Conservation (phyloP, 1,284 basidiomycete species). For the Puccinia hordei region DNA sequence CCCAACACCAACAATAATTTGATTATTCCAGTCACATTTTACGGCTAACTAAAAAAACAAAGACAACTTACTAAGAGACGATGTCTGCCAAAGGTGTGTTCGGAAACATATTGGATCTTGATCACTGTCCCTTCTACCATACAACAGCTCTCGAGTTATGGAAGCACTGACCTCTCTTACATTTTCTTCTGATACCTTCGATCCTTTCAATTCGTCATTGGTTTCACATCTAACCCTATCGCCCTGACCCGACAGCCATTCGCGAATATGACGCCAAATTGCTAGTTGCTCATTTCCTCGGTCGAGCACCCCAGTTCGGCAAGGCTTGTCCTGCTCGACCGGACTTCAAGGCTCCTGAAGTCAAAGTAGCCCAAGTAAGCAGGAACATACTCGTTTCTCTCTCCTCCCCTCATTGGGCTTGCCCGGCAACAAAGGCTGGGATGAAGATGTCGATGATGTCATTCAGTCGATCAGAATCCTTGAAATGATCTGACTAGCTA, state of each 20-base stretch:
- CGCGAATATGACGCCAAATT: slow-evolving; percentile 48
- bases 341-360: slow-evolving; percentile 37
- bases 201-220: too few species aligned
- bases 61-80: neutral
- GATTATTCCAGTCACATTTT: too few species aligned
- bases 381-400: neutral
- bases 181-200: neutral
- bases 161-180: neutral
- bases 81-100: slow-evolving; percentile 37
- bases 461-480: neutral
- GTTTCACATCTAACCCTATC: too few species aligned
- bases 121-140: neutral
- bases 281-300: slow-evolving; percentile 37
- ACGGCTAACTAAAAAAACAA: too few species aligned
- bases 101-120: too few species aligned
- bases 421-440: too few species aligned
- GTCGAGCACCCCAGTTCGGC: slow-evolving; percentile 47
- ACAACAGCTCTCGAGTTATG: neutral
- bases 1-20: too few species aligned
- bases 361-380: slow-evolving; percentile 49
- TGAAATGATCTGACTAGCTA: neutral
- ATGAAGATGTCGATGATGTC: too few species aligned
- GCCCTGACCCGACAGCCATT: too few species aligned
- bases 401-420: neutral
- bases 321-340: slow-evolving; percentile 37